Base-by-base conservation (phyloP, 768 basidiomycete species). In the Auricularia sp. region DNA sequence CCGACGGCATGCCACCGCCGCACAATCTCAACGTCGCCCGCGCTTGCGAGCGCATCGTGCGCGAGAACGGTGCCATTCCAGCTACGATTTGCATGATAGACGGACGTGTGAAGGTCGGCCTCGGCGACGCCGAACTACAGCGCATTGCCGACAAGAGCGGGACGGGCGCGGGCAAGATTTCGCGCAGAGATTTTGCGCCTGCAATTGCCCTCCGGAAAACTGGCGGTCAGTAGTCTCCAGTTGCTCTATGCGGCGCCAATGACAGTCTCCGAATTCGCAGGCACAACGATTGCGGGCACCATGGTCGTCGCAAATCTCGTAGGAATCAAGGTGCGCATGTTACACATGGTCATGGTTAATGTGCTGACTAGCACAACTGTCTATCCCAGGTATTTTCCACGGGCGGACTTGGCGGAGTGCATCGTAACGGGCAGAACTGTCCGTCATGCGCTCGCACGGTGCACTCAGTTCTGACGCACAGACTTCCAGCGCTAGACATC, bases 1-100 rank as follows among this genome's bases (percentile, higher is more conserved):
- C 94, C 1, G 93, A 98, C 78, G 96, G 93, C 21, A 85, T 96
- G 77, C 91, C 93, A 0, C 85, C 85, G 68, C 93, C 93, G 0
- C 79, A 80, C 43, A 95, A 93, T 71, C 72, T 88, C 5, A 78
- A 86, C 34, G 86, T 89, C 29, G 87, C 92, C 0, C 76, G 77
- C 36, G 85, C 86, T 5, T 79, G 96, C 21, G 92, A 93, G 73
- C 72, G 70, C 6, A 87, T 89, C 61, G 87, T 96, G 36, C 81
- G 93, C 65, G 80, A 81, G 2, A 83, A 84, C 36, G 88, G 90
- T 3, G 84, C 87, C n/a, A 77, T 88, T 29, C 97, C 97, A 6
- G 95, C 96, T 1, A 98, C 94, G 1, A 90, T 98, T 66, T 94
- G 87, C 14, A 73, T 99, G 56, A 77, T 98, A 35, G 79, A 78